Evolutionary conservation across 2,329 filamentous ascomycete genomes (phyloP), one percentile per base, ranked within the genome.

Genomic region (Verticillium tricorpus): DNA sequence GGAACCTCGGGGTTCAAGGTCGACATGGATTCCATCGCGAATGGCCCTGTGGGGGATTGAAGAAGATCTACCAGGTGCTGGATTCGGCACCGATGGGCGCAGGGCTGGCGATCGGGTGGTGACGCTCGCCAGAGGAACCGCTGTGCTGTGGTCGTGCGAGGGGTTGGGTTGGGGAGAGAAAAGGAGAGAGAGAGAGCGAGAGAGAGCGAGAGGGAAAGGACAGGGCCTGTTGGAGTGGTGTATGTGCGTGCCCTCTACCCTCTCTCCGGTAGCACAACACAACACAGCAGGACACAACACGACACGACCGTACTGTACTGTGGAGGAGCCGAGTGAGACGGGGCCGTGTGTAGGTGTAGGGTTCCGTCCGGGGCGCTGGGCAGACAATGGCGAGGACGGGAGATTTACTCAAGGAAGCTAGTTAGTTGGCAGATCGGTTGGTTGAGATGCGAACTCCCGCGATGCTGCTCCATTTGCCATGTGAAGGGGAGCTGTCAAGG

Each of bases 1-100:
- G 58, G 58, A 28, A 59, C 58, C 58, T 59, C 58, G 58, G 58
- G 31, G 45, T 54, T 37, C 58, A 59, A 11, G n/a, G 22, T n/a
- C 14, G 45, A 50, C 45, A 50, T 52, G 31, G 58, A 54, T 31
- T 59, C 58, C 58, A 59, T 59, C 50, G 58, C 22, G 45, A 50
- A 22, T 50, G 45, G 9, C 14, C 45, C 5, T 22, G 2, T 50
- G n/a, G 45, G 45, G 45, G 45, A 50, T 50, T 50, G 45, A 50
- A 50, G 45, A 8, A 2, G 45, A 50, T 50, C 45, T 50, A 50
- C 45, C 45, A 19, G n/a, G n/a, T 50, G 9, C 45, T 22, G 22
- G 45, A 25, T 50, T 50, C 45, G 45, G 45, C 45, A 50, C 7
- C 22, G 45, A 50, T n/a, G 11, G 45, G 9, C 45, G 25, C 45